Conservation (phyloP, 441 rosid genomes). For the Populus hybrid region DNA sequence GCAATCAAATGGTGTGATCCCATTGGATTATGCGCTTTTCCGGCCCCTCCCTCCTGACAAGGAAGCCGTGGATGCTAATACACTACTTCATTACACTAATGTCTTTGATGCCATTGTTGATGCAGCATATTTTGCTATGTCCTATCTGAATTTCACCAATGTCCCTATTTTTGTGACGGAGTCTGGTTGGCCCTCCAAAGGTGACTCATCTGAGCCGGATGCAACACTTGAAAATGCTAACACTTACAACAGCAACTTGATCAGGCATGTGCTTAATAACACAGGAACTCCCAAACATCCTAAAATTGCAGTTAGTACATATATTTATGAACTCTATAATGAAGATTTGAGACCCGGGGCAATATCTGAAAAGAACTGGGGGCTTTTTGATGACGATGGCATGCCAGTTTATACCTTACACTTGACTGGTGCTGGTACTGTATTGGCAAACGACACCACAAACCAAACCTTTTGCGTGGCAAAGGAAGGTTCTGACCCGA, state of each 20-base stretch:
- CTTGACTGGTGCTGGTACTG: conserved; percentile 73
- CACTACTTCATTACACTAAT: conserved; percentile 83
- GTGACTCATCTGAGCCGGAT: conserved; percentile 61
- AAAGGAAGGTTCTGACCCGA: conserved; percentile 62
- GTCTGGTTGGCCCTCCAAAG: conserved; percentile 97
- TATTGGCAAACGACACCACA: conserved; percentile 84
- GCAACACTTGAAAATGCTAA: conserved; percentile 83
- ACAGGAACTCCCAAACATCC: conserved; percentile 96
- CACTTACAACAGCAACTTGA: conserved; percentile 85
- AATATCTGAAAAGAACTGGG: conserved; percentile 85
- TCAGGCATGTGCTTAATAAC: conserved; percentile 74
- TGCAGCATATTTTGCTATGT: conserved; percentile 85
- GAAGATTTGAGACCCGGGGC: conserved; percentile 72
- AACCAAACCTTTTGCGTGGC: conserved; percentile 88
- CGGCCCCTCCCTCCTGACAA: conserved; percentile 77
- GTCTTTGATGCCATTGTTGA: conserved; percentile 90
- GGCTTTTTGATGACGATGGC: conserved; percentile 68
- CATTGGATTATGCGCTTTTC: conserved; percentile 86
- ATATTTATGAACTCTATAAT: conserved; percentile 88
- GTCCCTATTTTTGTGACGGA: conserved; percentile 70
- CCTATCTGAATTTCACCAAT: conserved; percentile 71
- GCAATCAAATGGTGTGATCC: conserved; percentile 64
- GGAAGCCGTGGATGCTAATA: conserved; percentile 31
- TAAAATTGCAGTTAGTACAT: conserved; percentile 58
- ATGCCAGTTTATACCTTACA: conserved; percentile 64